Evolutionary conservation across 768 basidiomycete species (phyloP).

Genomic region (Boletus insuetus): DNA sequence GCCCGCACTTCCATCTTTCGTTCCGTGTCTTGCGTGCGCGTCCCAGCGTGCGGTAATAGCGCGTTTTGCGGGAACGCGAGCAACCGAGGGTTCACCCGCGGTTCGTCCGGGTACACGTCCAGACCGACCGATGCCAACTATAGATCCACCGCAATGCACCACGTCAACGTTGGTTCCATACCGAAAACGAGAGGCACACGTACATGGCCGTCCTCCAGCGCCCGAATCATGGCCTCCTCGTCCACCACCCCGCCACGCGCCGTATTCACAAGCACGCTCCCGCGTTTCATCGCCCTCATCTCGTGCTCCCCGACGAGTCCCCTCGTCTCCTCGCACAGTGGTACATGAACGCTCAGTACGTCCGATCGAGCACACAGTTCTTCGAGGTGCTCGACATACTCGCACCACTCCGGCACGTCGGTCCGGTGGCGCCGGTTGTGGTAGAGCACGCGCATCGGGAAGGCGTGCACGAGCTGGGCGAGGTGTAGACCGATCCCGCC

Average conservation of each 20-base stretch:
- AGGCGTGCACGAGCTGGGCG: constrained; percentile 68
- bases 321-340: constrained; percentile 69
- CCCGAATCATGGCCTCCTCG: constrained; percentile 80
- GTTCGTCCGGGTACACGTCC: constrained; percentile 87
- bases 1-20: constrained; percentile 82
- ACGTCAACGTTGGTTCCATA: not conserved
- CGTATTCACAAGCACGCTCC: constrained; percentile 80
- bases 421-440: constrained; percentile 56
- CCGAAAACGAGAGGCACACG: constrained; percentile 26
- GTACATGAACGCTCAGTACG: constrained; percentile 84
- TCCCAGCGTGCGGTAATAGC: constrained; percentile 91
- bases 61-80: constrained; percentile 78
- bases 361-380: constrained; percentile 70
- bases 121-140: constrained; percentile 52
- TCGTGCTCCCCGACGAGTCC: constrained; percentile 70
- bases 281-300: constrained; percentile 75
- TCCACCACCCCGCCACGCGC: constrained; percentile 88
- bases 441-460: constrained; percentile 90
- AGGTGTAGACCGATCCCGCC: constrained; percentile 75
- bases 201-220: constrained; percentile 86
- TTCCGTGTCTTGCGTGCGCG: constrained; percentile 76
- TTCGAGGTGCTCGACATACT: constrained; percentile 68
- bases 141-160: too few species aligned
- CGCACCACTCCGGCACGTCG: constrained; percentile 67
- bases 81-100: constrained; percentile 72